phyloP scores from a whole-genome alignment of 139 green algal species.

The Ulvella scutata region DNA sequence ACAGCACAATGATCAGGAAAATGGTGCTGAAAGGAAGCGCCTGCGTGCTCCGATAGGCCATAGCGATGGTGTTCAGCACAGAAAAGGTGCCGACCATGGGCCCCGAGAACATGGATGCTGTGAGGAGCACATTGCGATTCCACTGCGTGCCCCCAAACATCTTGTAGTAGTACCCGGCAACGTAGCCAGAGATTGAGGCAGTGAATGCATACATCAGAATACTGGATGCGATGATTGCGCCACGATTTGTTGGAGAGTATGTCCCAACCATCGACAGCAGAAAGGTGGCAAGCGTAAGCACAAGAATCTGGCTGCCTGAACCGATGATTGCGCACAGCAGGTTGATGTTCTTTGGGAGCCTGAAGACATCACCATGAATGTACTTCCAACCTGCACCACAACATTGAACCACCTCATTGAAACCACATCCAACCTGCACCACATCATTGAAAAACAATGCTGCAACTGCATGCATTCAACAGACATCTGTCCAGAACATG shows the following conservation, averaged over 20 bases:
- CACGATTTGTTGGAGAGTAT: constrained; percentile 92
- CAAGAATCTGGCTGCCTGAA: constrained; percentile 57
- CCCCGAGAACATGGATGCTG: constrained; percentile 52
- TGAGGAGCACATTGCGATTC: constrained; percentile 61
- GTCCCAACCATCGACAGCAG: constrained; percentile 59
- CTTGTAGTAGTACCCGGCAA: constrained; percentile 65
- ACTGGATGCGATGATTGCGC: constrained; percentile 61
- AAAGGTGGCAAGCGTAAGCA: constrained; percentile 67
- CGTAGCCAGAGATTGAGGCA: constrained; percentile 62
- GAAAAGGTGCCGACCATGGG: constrained; percentile 62
- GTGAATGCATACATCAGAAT: constrained; percentile 88
- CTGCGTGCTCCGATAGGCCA: constrained; percentile 36
- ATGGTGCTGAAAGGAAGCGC: constrained; percentile 74
- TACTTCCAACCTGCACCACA: constrained; percentile 69
- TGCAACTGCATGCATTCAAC: background rate
- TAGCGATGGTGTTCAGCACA: constrained; percentile 74
- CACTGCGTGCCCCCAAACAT: constrained; percentile 68
- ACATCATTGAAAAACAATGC: background rate
- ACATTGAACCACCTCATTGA: background rate
- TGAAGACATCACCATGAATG: constrained; percentile 91
- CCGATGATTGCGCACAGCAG: constrained; percentile 76
- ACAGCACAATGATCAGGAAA: constrained; percentile 67
- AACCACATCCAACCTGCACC: background rate
- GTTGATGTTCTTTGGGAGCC: constrained; percentile 56
- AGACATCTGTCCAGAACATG: no score